Base-by-base conservation (phyloP, 2,329 filamentous ascomycete genomes). In the Trichophaea hybrida region DNA sequence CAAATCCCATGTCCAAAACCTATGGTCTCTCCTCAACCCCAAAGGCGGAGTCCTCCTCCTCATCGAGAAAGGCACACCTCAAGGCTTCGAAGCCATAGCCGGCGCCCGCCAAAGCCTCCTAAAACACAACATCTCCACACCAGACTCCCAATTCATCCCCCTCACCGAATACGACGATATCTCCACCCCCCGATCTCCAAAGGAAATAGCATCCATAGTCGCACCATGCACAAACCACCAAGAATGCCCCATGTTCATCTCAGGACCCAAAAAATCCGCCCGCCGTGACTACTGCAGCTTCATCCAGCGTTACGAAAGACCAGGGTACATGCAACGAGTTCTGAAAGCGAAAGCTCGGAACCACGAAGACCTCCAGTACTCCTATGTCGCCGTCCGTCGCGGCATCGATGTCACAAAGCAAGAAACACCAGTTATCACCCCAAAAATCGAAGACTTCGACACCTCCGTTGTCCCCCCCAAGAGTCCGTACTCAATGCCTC, bases 251-350 rank as follows among this genome's bases (percentile, higher is more conserved):
- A 94, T 98, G 86, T 96, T 95, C 70, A 75, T 78, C 17, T 76
- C 77, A 0, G 57, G 57, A 8, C 78, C 84, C 0, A 88, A 89
- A 0, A 76, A 84, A 57, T 82, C 80, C 57, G 75, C 75, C 33
- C 81, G 91, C 58, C 90, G 89, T 68, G 90, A 97, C 69, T 93
- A 85, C 70, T 98, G 93, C 72, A 86, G 85, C 71, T 97, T 98
- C 72, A 80, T 78, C 63, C 93, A 98, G 73, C 82, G 93, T 51
- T 97, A 88, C 70, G 85, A 89, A 55, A 82, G 90, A 0, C 93
- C 93, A 0, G 75, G 77, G 0, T 96, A 90, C 71, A 77, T 96
- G 58, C 88, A 94, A 70, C 79, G 79, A 51, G 78, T 97, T 51
- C 75, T 94, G 17, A 80, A 81, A 15, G 82, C 80, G 31, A 75